Percentiles rank a stretch among this genome's conserved stretches.
phyloP scores from a whole-genome alignment of 805 yeast species.

The Teunomyces funiuensis region DNA sequence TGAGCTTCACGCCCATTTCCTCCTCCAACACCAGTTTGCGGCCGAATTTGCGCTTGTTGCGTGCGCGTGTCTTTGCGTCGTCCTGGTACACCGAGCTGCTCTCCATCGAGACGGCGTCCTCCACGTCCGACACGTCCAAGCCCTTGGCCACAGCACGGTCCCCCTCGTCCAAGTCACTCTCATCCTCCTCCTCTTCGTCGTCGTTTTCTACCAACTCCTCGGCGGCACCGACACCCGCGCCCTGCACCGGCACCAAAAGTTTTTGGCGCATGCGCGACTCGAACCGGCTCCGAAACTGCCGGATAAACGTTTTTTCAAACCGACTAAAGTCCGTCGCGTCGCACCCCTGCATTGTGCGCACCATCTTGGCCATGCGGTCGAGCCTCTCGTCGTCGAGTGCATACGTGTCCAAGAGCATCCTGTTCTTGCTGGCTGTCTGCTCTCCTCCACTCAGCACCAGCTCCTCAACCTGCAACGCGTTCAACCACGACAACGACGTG shows the following conservation, averaged over 20 bases:
- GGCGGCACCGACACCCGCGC: background rate
- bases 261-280: constrained; percentile 12
- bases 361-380: background rate
- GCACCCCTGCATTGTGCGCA: constrained; percentile 3
- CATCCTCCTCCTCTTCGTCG: constrained; percentile 16
- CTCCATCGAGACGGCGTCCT: constrained; percentile 23
- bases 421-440: background rate
- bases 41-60: background rate
- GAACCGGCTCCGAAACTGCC: constrained; percentile 9
- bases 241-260: constrained; percentile 5
- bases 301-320: constrained; percentile 4
- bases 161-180: constrained; percentile 25
- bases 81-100: constrained; percentile 14
- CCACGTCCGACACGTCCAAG: constrained; percentile 23
- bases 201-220: constrained; percentile 8
- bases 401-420: constrained; percentile 1
- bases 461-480: constrained; percentile 2
- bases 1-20: constrained; percentile 9
- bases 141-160: constrained; percentile 15
- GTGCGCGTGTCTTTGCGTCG: constrained; percentile 7
- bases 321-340: constrained; percentile 1
- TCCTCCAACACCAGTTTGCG: constrained; percentile 7
- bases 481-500: constrained; percentile 14
- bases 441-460: background rate
- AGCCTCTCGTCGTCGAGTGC: background rate